A percentile compares a stretch with the other conserved stretches of the same genome.
Conservation (phyloP, 2,329 filamentous ascomycete species). For the Diplodia sapinea region DNA sequence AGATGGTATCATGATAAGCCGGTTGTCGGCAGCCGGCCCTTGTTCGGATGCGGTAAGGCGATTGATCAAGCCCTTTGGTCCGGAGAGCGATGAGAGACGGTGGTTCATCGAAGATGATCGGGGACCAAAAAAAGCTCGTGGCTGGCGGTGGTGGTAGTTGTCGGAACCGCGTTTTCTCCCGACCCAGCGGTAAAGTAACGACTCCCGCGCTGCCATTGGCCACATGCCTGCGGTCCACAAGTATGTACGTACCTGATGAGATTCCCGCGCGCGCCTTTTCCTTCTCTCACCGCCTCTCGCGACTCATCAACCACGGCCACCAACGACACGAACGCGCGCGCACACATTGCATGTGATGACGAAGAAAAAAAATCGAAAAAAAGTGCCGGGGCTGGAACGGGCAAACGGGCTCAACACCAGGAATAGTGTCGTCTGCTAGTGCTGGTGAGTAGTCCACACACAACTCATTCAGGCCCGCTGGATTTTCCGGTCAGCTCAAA, state of each 20-base stretch:
- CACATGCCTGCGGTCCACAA: too few species aligned
- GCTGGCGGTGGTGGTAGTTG: not conserved
- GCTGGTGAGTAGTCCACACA: not conserved
- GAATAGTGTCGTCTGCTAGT: not conserved
- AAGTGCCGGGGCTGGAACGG: too few species aligned
- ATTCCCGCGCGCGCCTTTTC: not conserved
- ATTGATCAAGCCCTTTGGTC: not conserved
- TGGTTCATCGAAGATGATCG: not conserved
- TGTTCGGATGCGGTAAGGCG: not conserved
- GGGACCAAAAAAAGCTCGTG: not conserved
- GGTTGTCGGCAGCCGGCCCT: not conserved
- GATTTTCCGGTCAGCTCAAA: conserved; percentile 21
- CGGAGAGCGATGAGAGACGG: too few species aligned
- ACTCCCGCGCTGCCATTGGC: not conserved
- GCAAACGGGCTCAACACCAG: not conserved
- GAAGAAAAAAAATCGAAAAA: too few species aligned
- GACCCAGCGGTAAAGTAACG: too few species aligned
- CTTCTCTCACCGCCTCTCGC: not conserved
- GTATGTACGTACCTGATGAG: too few species aligned
- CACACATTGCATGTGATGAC: not conserved
- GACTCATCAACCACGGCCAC: not conserved
- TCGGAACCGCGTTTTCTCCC: not conserved
- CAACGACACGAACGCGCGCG: not conserved
- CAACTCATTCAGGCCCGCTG: not conserved
- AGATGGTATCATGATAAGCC: not conserved